These are phyloP conservation scores for Fusarium guadeloupense DNA, from an alignment of 2,329 filamentous ascomycete species.

Conservation along the genomic window DNA sequence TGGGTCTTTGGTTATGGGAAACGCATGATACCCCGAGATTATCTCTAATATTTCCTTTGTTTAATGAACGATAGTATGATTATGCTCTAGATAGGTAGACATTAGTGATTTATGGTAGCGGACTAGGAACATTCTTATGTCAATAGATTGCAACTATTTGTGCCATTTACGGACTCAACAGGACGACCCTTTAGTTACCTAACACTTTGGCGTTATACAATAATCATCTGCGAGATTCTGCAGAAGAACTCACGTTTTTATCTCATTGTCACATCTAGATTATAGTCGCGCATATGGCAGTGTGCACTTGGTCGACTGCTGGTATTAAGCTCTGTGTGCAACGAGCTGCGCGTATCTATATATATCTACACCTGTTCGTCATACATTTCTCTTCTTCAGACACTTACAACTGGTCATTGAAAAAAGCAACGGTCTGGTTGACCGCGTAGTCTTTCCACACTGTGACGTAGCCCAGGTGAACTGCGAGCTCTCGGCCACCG, in stretches of 20 bases:
- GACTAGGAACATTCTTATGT: neutral
- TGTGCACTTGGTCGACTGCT: too few species aligned
- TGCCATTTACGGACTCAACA: too few species aligned
- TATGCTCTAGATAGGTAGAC: neutral
- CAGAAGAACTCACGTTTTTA: too few species aligned
- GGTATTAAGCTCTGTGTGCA: too few species aligned
- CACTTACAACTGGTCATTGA: neutral
- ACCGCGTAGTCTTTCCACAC: neutral
- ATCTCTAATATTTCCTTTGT: constrained; percentile 6
- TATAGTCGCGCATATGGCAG: too few species aligned
- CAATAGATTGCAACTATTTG: neutral
- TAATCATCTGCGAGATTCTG: too few species aligned
- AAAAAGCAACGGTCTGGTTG: constrained; percentile 43
- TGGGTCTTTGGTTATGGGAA: constrained; percentile 9
- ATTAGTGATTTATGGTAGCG: neutral
- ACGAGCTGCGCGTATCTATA: too few species aligned
- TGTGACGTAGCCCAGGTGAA: constrained; percentile 11
- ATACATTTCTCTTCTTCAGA: too few species aligned
- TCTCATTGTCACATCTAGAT: too few species aligned
- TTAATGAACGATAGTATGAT: neutral
- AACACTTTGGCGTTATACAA: neutral
- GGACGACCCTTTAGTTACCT: neutral
- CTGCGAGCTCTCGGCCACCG: constrained; percentile 15
- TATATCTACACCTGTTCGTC: too few species aligned
- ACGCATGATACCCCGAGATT: constrained; percentile 29